Conservation (phyloP, 306 rosid species). For the Sicyos edulis region DNA sequence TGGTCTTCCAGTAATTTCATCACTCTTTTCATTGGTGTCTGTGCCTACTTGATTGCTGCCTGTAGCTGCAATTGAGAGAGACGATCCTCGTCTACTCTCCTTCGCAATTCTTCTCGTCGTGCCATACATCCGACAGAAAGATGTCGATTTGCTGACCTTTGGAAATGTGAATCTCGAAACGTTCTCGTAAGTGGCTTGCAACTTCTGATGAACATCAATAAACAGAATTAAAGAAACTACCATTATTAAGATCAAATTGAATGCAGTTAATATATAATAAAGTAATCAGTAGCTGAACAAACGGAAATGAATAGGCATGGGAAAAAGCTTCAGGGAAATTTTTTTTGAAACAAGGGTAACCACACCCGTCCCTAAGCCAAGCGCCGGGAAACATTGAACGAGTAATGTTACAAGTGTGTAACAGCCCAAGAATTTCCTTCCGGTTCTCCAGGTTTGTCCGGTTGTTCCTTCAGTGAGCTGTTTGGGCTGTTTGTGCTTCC, state of each 20-base stretch:
- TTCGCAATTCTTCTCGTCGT: conserved; percentile 35
- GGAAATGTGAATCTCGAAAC: conserved; percentile 44
- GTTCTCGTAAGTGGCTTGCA: conserved; percentile 47
- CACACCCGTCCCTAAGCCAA: no score
- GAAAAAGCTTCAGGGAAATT: background rate
- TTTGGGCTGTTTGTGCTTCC: no score
- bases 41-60: conserved; percentile 59
- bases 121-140: conserved; percentile 29
- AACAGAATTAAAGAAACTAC: conserved; percentile 23
- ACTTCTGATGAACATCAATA: conserved; percentile 36
- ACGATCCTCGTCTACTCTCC: conserved; percentile 31
- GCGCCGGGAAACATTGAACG: no score
- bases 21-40: conserved; percentile 38
- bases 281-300: background rate
- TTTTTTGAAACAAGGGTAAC: no score
- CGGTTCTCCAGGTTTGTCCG: no score
- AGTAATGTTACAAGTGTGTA: no score
- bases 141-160: conserved; percentile 34
- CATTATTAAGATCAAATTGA: conserved; percentile 18
- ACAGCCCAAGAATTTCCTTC: no score
- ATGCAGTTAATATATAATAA: background rate
- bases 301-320: background rate
- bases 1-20: conserved; percentile 34
- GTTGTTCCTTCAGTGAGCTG: no score
- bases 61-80: conserved; percentile 57